Base-by-base conservation (phyloP, 257 asterid species). In the Fraxinus americana region DNA sequence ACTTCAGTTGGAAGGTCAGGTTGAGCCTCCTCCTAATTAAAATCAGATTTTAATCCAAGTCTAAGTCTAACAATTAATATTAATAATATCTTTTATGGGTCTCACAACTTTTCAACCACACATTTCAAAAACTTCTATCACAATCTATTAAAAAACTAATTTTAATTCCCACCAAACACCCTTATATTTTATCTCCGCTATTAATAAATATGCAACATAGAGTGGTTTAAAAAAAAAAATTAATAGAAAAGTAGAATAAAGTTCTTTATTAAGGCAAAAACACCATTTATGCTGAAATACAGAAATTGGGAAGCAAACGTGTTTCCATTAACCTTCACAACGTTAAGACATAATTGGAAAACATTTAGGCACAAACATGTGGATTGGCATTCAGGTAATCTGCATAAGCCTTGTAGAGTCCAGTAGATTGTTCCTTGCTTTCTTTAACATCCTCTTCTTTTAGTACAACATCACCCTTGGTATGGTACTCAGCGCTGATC, bases 371-470 rank as follows among this genome's bases (percentile, higher is more conserved):
- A 39, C 87, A 80, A 71, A 73, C 82, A 36, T 43, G 25, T 43
- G 87, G 87, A 61, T 83, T 77, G 35, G 84, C 84, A 36, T 27
- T 1, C 61, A 83, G 82, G 73, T 83, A 83, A 0, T 80, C 84
- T 66, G 77, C 87, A 16, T 75, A 69, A 2, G 80, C 77, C 82
- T 83, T 83, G 82, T 77, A 80, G 19, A 77, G 14, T 6, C 2
- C 82, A 1, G 12, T 0, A 4, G 78, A 21, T 19, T 76, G 79
- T 11, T 80, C 61, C 79, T 67, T 27, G 69, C 69, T 5, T 9
- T 8, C 69, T 0, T 25, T 72, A 4, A 78, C n/a, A 6, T 78
- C 83, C 0, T 71, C 81, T 1, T 84, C 85, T 0, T 2, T 57
- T 7, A 75, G 2, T 11, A 70, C 81, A 2, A 8, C 2, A 27